phyloP scores from a whole-genome alignment of 345 rosid genomes.

The Populus pruinosa region DNA sequence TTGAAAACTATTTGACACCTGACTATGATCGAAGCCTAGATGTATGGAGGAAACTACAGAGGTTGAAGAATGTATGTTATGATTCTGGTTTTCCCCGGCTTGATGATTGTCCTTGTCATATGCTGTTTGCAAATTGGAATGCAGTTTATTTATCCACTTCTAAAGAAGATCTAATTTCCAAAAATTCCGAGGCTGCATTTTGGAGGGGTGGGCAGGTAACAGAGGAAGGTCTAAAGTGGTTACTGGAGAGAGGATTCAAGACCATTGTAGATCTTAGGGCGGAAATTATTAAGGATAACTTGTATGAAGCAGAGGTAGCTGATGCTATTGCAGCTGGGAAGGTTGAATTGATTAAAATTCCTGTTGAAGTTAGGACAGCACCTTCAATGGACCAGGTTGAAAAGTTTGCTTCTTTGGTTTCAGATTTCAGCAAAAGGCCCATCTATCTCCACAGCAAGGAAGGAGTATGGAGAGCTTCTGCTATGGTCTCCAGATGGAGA shows the following conservation, averaged over 20 bases:
- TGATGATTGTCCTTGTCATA: slow-evolving; percentile 67
- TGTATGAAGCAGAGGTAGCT: slow-evolving; percentile 63
- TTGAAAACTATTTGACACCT: slow-evolving; percentile 72
- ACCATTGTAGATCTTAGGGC: slow-evolving; percentile 85
- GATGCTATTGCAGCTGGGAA: slow-evolving; percentile 59
- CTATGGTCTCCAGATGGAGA: slow-evolving; percentile 93
- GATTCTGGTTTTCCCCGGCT: slow-evolving; percentile 77
- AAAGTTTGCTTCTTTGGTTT: slow-evolving; percentile 75
- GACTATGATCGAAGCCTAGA: slow-evolving; percentile 59
- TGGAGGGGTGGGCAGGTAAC: slow-evolving; percentile 94
- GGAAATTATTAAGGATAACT: slow-evolving; percentile 72
- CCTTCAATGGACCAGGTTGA: slow-evolving; percentile 91
- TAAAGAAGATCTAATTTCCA: slow-evolving; percentile 44
- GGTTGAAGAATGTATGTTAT: slow-evolving; percentile 87
- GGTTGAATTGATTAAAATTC: slow-evolving; percentile 62
- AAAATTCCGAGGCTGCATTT: slow-evolving; percentile 69
- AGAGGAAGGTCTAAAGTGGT: slow-evolving; percentile 81
- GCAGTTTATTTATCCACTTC: slow-evolving; percentile 58
- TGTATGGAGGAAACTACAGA: slow-evolving; percentile 90
- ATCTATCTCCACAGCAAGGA: slow-evolving; percentile 90
- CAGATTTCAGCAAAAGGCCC: slow-evolving; percentile 70
- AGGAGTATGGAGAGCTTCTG: slow-evolving; percentile 85
- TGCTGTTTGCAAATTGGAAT: slow-evolving; percentile 77
- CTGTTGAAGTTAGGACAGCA: slow-evolving; percentile 76
- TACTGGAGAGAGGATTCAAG: slow-evolving; percentile 67